Evolutionary conservation across 306 rosid species (phyloP), one percentile per base, ranked within the genome.

Genomic region (Malus fusca): DNA sequence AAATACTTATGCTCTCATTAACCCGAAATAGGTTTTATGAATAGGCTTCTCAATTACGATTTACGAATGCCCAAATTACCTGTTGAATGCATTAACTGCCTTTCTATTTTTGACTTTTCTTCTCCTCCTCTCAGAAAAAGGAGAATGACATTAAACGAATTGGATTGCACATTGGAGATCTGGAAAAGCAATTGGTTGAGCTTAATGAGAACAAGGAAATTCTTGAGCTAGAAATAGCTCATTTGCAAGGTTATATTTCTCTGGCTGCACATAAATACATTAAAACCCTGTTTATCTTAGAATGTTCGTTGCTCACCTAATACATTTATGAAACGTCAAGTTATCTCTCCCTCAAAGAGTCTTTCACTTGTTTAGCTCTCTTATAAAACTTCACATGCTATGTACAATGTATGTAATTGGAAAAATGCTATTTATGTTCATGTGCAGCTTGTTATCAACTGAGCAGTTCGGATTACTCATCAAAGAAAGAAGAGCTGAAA

Each of bases 161-260:
- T 67, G 89, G 67, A 26, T 1, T 3, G 21, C n/a, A 2, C 37
- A 76, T 88, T 65, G 58, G 67, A 11, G 7, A 14, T 11, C 0
- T 71, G 52, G 88, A 90, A 81, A 26, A 19, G 8, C 0, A 0
- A 11, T 72, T 81, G 67, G 11, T 7, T 19, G 0, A 0, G 2
- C 56, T 9, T 11, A 19, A 19, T 1, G 35, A 71, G 30, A 0
- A 3, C 31, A 88, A 85, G 83, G 79, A 55, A 44, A 59, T 21
- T 52, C 51, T 28, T 13, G 83, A 86, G 82, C 71, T 31, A 69
- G 81, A 69, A 37, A 33, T 82, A 12, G 52, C 26, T 62, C 11
- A 33, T 73, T 62, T 86, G 59, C 87, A 44, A 88, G 92, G 96
- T 90, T 78, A 68, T 43, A 43, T 6, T 80, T 37, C 19, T 68